Conservation (phyloP, 768 basidiomycete genomes). For the Candolleomyces eurysporus region DNA sequence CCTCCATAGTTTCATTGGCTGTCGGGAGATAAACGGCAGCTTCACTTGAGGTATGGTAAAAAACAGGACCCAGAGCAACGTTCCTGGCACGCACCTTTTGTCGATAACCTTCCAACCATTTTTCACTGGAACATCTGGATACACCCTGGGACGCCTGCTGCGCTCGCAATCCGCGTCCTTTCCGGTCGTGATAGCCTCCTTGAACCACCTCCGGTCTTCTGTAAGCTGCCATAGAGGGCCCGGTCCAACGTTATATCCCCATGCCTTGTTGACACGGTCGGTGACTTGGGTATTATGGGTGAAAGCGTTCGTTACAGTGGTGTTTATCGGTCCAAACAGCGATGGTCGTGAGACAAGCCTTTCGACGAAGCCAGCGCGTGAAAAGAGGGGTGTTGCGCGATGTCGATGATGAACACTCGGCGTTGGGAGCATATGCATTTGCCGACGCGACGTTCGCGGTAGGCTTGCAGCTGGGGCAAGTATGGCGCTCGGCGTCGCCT, state of each 20-base stretch:
- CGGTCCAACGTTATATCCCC: slow-evolving; percentile 71
- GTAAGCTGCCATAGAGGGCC: slow-evolving; percentile 79
- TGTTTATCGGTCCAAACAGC: slow-evolving; percentile 44
- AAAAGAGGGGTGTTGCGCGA: slow-evolving; percentile 60
- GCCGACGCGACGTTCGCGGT: slow-evolving; percentile 35
- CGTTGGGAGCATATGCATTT: slow-evolving; percentile 58
- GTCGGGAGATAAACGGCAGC: slow-evolving; percentile 60
- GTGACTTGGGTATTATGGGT: slow-evolving; percentile 46
- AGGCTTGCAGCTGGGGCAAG: slow-evolving; percentile 12
- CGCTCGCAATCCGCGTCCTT: slow-evolving; percentile 43
- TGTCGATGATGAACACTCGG: slow-evolving; percentile 75
- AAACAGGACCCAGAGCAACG: slow-evolving; percentile 9
- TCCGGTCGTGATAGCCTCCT: slow-evolving; percentile 46
- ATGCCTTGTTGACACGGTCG: slow-evolving; percentile 63
- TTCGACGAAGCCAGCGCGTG: slow-evolving; percentile 52
- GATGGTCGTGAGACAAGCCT: slow-evolving; percentile 50
- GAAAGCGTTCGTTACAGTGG: slow-evolving; percentile 54
- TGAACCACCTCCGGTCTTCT: slow-evolving; percentile 79
- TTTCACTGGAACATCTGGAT: slow-evolving; percentile 41
- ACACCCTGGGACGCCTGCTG: slow-evolving; percentile 58
- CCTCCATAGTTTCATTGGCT: slow-evolving; percentile 46
- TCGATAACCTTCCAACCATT: slow-evolving; percentile 45
- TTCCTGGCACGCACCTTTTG: slow-evolving; percentile 41
- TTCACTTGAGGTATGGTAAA: slow-evolving; percentile 36
- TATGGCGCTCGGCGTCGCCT: slow-evolving; percentile 12